A percentile compares a stretch with the other conserved stretches of the same genome.
These are phyloP conservation scores for Melaleuca alternifolia DNA, from an alignment of 345 rosid species.

Conservation along the genomic window DNA sequence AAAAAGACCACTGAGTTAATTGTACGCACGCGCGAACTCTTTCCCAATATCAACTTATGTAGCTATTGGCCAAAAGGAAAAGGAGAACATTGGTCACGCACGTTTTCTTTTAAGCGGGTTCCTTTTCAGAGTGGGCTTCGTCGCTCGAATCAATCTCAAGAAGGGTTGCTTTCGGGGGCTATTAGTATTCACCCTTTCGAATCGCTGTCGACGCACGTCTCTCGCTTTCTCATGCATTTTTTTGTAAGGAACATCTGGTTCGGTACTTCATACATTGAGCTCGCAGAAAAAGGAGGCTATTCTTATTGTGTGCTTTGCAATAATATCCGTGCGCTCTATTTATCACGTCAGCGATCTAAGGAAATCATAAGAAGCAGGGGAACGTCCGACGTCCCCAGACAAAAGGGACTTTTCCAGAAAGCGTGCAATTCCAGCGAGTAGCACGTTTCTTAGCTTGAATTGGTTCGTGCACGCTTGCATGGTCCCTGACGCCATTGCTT, in stretches of 20 bases:
- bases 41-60: not conserved
- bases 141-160: not conserved
- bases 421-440: not conserved
- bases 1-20: not conserved
- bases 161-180: not conserved
- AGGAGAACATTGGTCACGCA: not conserved
- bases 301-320: not conserved
- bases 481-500: not conserved
- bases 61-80: not conserved
- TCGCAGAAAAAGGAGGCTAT: not conserved
- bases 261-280: not conserved
- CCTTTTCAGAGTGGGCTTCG: not conserved
- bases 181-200: not conserved
- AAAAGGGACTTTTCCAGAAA: not conserved
- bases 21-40: not conserved
- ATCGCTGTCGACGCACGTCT: not conserved
- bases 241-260: not conserved
- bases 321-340: not conserved
- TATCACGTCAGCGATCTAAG: not conserved
- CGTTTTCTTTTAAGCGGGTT: not conserved
- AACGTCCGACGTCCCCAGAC: not conserved
- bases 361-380: not conserved
- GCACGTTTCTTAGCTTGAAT: not conserved
- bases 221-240: not conserved
- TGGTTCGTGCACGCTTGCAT: not conserved